Percentiles rank a stretch among this genome's conserved stretches.
phyloP scores from a whole-genome alignment of 2,329 filamentous ascomycete species.

The Cercospora nicotianae region DNA sequence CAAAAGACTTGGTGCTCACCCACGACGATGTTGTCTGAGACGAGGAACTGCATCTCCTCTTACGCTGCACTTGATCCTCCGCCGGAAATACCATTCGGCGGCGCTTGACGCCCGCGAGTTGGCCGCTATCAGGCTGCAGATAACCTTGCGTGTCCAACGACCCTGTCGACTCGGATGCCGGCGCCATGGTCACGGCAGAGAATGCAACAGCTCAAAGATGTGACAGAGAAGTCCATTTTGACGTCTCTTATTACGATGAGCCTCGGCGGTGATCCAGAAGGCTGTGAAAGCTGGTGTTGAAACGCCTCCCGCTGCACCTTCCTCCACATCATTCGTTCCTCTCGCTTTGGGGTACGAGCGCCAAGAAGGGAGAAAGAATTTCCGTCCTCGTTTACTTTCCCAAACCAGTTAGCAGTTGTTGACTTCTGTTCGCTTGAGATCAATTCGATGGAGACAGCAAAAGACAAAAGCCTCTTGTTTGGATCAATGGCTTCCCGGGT shows the following conservation, averaged over 20 bases:
- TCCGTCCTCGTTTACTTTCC: background rate
- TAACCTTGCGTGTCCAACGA: conserved; percentile 8
- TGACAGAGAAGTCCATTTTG: background rate
- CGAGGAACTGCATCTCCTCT: conserved; percentile 1
- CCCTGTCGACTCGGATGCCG: background rate
- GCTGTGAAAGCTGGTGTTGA: background rate
- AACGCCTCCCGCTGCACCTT: conserved; percentile 1
- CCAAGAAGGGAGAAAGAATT: background rate
- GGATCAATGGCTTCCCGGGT: conserved; percentile 14
- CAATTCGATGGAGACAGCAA: background rate
- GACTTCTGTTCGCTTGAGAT: background rate
- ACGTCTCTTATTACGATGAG: background rate
- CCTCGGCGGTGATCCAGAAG: background rate
- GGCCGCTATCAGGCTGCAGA: conserved; percentile 12
- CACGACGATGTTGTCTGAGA: conserved; percentile 6
- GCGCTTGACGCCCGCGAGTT: conserved; percentile 6
- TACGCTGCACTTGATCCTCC: conserved; percentile 2
- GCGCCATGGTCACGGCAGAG: background rate
- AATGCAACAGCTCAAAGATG: background rate
- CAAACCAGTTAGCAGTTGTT: background rate
- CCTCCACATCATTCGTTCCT: background rate
- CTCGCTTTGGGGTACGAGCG: background rate
- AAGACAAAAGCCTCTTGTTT: background rate
- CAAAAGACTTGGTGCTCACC: conserved; percentile 11
- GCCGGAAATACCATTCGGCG: conserved; percentile 16